These are phyloP conservation scores for Beauveria pseudobassiana DNA, from an alignment of 2,329 filamentous ascomycete species.

Conservation along the genomic window DNA sequence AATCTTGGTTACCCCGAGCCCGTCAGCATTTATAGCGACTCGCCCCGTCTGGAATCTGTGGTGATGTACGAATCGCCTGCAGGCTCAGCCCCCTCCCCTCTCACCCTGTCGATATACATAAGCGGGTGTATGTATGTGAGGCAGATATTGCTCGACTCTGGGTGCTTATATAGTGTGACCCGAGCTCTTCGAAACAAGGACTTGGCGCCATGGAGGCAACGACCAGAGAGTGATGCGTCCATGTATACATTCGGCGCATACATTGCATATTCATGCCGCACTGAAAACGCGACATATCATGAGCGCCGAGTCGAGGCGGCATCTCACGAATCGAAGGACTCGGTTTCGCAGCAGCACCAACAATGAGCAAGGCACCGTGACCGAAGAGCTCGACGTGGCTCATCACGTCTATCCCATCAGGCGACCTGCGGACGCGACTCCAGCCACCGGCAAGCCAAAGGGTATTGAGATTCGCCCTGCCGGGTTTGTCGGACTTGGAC, in stretches of 20 bases:
- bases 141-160: background rate
- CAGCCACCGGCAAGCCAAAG: background rate
- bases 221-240: background rate
- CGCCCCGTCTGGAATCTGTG: no score
- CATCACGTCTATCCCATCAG: background rate
- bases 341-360: background rate
- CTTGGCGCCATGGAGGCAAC: background rate
- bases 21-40: background rate
- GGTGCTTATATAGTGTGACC: conserved; percentile 3
- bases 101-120: no score
- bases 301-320: background rate
- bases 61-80: no score
- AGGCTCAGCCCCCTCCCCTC: no score
- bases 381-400: background rate
- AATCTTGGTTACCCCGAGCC: no score
- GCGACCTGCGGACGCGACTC: background rate
- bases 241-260: background rate
- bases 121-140: background rate
- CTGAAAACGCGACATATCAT: background rate
- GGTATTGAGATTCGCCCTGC: background rate
- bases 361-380: background rate
- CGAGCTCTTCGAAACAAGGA: background rate
- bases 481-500: background rate
- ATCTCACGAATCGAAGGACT: background rate
- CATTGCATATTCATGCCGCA: background rate